Conservation (phyloP, 371 early-diverging fungal species). For the Rhizopus delemar region DNA sequence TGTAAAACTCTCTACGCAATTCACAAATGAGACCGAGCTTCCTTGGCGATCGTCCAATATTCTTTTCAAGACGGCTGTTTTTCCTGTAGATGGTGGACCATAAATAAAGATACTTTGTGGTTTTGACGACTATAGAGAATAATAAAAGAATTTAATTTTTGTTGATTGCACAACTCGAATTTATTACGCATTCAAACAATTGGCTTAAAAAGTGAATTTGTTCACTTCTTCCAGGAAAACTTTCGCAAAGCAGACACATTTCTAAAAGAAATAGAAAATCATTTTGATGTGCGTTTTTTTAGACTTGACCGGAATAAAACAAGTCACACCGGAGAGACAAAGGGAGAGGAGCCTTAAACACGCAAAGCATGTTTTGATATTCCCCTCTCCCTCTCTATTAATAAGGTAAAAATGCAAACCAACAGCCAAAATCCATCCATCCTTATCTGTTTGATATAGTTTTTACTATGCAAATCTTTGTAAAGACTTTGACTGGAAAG, state of each 20-base stretch:
- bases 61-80: conserved; percentile 63
- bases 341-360: not conserved
- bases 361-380: conserved; percentile 8
- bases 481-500: conserved; percentile 84
- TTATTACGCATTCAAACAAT: not conserved
- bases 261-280: not conserved
- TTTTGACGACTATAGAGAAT: not conserved
- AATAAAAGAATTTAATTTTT: conserved; percentile 28
- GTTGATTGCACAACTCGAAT: not conserved
- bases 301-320: not conserved
- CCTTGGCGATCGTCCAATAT: conserved; percentile 32
- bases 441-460: conserved; percentile 7
- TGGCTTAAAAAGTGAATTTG: conserved; percentile 39
- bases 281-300: too few species aligned
- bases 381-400: conserved; percentile 38
- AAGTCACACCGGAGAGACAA: not conserved
- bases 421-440: conserved; percentile 19
- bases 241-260: conserved; percentile 9
- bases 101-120: conserved; percentile 57
- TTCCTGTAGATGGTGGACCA: conserved; percentile 78
- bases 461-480: conserved; percentile 71
- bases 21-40: conserved; percentile 57
- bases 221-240: conserved; percentile 64
- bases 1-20: conserved; percentile 75
- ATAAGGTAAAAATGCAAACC: conserved; percentile 21